These are phyloP conservation scores for Nakazawaea wyomingensis DNA, from an alignment of 805 yeast species.

Conservation along the genomic window DNA sequence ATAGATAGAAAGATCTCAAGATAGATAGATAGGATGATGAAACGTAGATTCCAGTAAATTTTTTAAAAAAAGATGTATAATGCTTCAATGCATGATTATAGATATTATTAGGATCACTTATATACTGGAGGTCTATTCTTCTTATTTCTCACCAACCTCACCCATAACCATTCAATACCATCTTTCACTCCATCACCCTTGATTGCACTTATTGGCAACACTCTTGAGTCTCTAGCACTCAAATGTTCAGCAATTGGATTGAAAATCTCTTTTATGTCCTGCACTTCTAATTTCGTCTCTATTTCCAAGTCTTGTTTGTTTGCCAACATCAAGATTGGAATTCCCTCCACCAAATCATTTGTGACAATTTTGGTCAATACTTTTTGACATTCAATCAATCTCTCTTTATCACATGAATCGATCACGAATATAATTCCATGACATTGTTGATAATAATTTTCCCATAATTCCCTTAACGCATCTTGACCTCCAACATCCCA, in stretches of 20 bases:
- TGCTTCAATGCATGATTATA: too few relatives aligned
- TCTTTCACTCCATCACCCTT: slow-evolving; percentile 81
- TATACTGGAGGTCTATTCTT: slow-evolving; percentile 54
- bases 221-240: slow-evolving; percentile 87
- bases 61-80: too few relatives aligned
- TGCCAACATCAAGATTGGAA: slow-evolving; percentile 91
- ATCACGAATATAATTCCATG: slow-evolving; percentile 92
- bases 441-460: slow-evolving; percentile 75
- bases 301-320: slow-evolving; percentile 80
- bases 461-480: slow-evolving; percentile 80
- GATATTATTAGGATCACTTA: slow-evolving; percentile 4
- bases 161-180: slow-evolving; percentile 83
- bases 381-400: slow-evolving; percentile 78
- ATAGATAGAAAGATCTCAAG: too few relatives aligned
- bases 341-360: slow-evolving; percentile 61
- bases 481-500: slow-evolving; percentile 99
- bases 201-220: slow-evolving; percentile 83
- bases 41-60: too few relatives aligned
- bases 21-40: too few relatives aligned
- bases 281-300: slow-evolving; percentile 54
- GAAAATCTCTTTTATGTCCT: slow-evolving; percentile 77
- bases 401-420: slow-evolving; percentile 80
- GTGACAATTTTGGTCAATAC: slow-evolving; percentile 55
- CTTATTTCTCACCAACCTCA: slow-evolving; percentile 66
- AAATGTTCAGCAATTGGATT: slow-evolving; percentile 76